Evolutionary conservation across 441 rosid species (phyloP).

Genomic region (Theobroma grandiflorum): DNA sequence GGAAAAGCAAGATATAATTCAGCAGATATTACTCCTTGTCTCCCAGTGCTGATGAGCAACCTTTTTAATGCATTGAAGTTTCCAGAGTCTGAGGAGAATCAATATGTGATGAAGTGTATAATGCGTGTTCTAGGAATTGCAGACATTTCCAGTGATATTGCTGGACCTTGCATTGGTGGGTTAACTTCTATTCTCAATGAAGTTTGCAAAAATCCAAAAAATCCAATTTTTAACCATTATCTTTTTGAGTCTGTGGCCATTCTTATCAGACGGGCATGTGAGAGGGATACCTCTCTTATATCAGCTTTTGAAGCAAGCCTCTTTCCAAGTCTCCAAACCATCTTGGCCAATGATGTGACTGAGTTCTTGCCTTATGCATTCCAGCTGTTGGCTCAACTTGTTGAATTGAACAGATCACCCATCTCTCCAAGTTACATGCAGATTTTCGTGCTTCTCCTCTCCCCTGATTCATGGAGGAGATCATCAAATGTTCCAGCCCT

Average conservation of each 20-base stretch:
- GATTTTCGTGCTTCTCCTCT: constrained; percentile 74
- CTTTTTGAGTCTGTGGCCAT: constrained; percentile 94
- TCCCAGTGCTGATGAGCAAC: constrained; percentile 65
- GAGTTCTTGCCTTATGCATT: constrained; percentile 98
- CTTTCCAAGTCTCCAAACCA: constrained; percentile 79
- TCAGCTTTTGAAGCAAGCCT: constrained; percentile 78
- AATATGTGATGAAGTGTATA: constrained; percentile 92
- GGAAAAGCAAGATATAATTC: constrained; percentile 66
- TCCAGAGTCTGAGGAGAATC: constrained; percentile 94
- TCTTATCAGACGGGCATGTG: constrained; percentile 90
- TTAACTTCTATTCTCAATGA: constrained; percentile 75
- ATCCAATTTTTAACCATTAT: constrained; percentile 91
- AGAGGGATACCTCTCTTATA: constrained; percentile 72
- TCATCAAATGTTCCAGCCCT: constrained; percentile 94
- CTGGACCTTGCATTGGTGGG: constrained; percentile 80
- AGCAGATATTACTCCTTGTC: constrained; percentile 67
- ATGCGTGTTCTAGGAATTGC: constrained; percentile 92
- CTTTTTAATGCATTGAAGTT: constrained; percentile 79
- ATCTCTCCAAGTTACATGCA: constrained; percentile 79
- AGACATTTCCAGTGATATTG: constrained; percentile 74
- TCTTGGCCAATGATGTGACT: constrained; percentile 76
- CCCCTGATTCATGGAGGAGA: constrained; percentile 88
- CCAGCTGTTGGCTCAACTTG: constrained; percentile 93
- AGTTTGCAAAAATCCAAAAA: constrained; percentile 90
- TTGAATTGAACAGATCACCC: constrained; percentile 89